Percentiles rank a stretch among this genome's conserved stretches.
These are phyloP conservation scores for Tetrastigma voinierianum DNA, from an alignment of 164 flowering plant genomes.

Conservation along the genomic window DNA sequence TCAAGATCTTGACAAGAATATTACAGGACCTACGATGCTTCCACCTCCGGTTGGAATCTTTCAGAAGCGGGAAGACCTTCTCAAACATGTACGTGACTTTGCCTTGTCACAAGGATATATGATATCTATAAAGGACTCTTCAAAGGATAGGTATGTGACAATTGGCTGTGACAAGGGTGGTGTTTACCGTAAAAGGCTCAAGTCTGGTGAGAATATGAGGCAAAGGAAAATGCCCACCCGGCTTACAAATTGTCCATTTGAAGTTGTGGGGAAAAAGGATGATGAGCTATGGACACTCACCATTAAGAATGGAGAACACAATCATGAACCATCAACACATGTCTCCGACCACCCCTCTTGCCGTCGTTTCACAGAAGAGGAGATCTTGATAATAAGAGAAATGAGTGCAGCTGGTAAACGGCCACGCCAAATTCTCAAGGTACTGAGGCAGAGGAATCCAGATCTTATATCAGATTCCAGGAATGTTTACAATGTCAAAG, in stretches of 20 bases:
- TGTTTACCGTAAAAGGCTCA: constrained; percentile 26
- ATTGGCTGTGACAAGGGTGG: constrained; percentile 25
- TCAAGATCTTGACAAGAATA: no score
- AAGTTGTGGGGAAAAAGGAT: constrained; percentile 25
- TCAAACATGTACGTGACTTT: constrained; percentile 19
- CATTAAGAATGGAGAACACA: constrained; percentile 21
- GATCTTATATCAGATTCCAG: constrained; percentile 18
- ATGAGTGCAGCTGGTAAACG: constrained; percentile 22
- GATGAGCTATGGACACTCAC: constrained; percentile 20
- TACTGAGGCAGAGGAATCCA: constrained; percentile 23
- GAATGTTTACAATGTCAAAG: constrained; percentile 34
- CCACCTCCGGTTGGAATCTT: constrained; percentile 19
- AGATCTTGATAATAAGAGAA: constrained; percentile 19
- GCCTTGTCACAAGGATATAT: constrained; percentile 22
- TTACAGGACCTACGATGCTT: constrained; percentile 6
- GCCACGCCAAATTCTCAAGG: constrained; percentile 24
- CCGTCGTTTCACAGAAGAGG: constrained; percentile 19
- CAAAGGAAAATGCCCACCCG: constrained; percentile 18
- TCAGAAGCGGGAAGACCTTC: constrained; percentile 16
- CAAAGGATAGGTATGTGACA: constrained; percentile 22
- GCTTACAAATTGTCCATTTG: constrained; percentile 24
- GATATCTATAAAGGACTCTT: constrained; percentile 25
- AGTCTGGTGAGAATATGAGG: constrained; percentile 17
- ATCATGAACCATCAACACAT: constrained; percentile 19
- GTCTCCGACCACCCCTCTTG: constrained; percentile 20